Base-by-base conservation (phyloP, 176 grass and related monocot genomes). In the Oryza glaberrima region DNA sequence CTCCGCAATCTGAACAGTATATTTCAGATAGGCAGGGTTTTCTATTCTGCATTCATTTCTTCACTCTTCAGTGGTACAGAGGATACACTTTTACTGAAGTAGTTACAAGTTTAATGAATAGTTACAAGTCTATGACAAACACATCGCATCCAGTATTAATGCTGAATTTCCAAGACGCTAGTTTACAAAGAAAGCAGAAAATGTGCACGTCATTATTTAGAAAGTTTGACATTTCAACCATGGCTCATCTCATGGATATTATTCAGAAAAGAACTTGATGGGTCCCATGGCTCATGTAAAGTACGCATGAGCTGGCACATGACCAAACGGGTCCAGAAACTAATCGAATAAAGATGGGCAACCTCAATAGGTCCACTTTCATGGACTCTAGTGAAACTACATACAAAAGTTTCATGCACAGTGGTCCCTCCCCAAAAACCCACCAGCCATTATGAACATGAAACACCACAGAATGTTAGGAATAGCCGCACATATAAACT, bases 341-440 rank as follows among this genome's bases (percentile, higher is more conserved):
- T 35, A 87, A 77, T 84, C 13, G 76, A 80, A 58, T 73, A 82
- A 90, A 78, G 34, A 47, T 60, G 26, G 81, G 47, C 28, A 47
- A 67, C 52, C 44, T 77, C 41, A 40, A 20, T 4, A 63, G 44
- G 32, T 16, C 82, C 72, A 64, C 65, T 56, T 19, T 41, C 63
- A 77, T 23, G 80, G 72, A 63, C 69, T 61, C 12, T 35, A 79
- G 35, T 34, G 32, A 83, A 86, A 83, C 36, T 64, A 83, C 67
- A 68, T 15, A 35, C 23, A 49, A 77, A 72, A 43, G 73, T 74
- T 52, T 67, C 46, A 69, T 20, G 46, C 48, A 77, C 14, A 66
- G 70, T 87, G 78, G 72, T 47, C 85, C 85, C 26, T 1, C 20
- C 58, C 28, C 4, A 81, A 60, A 81, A 69, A 1, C 0, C 23